These are phyloP conservation scores for sorghum (Sorghum bicolor) DNA, from an alignment of 176 grass and related monocot species.

Conservation along the genomic window DNA sequence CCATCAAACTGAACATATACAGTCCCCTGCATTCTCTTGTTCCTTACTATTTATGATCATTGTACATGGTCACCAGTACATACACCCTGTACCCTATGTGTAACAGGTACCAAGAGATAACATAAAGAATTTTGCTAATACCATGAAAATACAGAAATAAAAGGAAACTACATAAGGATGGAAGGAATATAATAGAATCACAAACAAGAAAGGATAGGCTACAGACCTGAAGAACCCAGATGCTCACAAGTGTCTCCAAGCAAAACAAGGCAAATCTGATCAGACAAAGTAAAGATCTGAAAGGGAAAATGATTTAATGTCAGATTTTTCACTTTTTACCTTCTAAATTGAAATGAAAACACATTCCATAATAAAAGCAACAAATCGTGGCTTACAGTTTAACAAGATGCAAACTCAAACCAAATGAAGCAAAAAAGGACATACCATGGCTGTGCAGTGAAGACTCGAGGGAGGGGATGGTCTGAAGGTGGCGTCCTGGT, in stretches of 20 bases:
- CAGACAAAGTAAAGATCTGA: constrained; percentile 76
- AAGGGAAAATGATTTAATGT: constrained; percentile 16
- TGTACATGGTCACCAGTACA: background rate
- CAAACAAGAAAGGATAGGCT: background rate
- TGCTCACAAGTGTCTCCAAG: constrained; percentile 77
- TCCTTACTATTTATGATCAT: background rate
- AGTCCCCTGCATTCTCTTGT: too few relatives aligned
- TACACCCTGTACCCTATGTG: background rate
- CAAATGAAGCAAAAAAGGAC: too few relatives aligned
- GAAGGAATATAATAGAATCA: background rate
- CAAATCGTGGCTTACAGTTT: too few relatives aligned
- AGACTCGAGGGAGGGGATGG: too few relatives aligned
- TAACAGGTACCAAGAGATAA: background rate
- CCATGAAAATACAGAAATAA: background rate
- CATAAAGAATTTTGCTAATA: background rate
- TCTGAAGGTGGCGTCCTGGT: too few relatives aligned
- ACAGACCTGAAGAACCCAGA: constrained; percentile 86
- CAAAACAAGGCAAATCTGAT: constrained; percentile 65
- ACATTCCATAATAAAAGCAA: too few relatives aligned
- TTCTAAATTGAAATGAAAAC: background rate
- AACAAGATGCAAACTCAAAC: too few relatives aligned
- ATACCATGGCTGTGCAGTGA: too few relatives aligned
- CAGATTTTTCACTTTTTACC: background rate
- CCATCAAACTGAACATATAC: too few relatives aligned
- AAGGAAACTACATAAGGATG: background rate